Evolutionary conservation across 805 yeast genomes (phyloP), one percentile per base, ranked within the genome.

Genomic region (Saccharomycopsis javanensis): DNA sequence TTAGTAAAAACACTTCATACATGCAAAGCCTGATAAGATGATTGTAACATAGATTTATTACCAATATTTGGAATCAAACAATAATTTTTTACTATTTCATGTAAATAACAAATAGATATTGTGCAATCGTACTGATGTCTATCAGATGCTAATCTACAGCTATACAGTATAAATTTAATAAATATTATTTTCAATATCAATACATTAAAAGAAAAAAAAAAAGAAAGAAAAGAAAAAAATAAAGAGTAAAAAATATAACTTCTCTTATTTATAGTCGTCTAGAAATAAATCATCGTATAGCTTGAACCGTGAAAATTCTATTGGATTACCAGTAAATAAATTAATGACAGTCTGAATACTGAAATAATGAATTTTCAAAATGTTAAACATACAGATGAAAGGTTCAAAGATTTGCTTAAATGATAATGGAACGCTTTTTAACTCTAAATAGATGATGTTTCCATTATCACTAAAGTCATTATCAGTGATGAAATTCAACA

Each of bases 371-470:
- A 68, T 61, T 52, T 67, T 70, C 50, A 79, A 66, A 46, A 75
- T 71, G 31, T 67, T 62, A 56, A 75, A 67, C 4, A 79, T 71
- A 27, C 70, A 64, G 18, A 67, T 66, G 64, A 73, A 82, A 33
- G 80, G 83, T 50, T 69, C 68, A 63, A 82, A 81, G 68, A 82
- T 77, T 30, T 71, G 68, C 0, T 59, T 50, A 11, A 78, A 59
- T 2, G 72, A 68, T 53, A 83, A 62, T 0, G 86, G 81, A 27
- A 75, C 72, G 53, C 77, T 78, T 33, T 64, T 57, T 8, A 82
- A 62, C 38, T 60, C 63, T 13, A 74, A 63, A 23, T 65, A 62
- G 8, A 64, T 58, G 4, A 57, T 55, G 51, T 55, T 52, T 15
- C 56, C 60, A 34, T 55, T 38, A 53, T 59, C 60, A 31, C 56